phyloP scores from a whole-genome alignment of 192 early-diverging fungal species.

The Coemansia sp. region DNA sequence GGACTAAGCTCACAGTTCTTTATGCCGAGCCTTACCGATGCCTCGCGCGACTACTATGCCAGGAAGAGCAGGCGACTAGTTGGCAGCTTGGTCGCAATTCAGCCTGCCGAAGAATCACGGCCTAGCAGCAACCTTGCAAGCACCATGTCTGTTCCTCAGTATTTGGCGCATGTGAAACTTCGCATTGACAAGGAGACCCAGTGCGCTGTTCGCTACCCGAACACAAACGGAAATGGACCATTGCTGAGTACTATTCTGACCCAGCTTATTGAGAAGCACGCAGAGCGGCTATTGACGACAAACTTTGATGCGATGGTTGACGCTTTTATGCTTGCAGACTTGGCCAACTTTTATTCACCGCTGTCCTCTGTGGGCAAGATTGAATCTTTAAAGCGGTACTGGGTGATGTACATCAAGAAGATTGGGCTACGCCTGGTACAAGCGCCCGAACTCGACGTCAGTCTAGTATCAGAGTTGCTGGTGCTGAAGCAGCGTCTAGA shows the following conservation, averaged over 20 bases:
- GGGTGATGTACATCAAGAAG: constrained; percentile 73
- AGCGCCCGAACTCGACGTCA: constrained; percentile 54
- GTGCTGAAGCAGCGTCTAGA: constrained; percentile 66
- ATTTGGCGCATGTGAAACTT: constrained; percentile 68
- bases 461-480: constrained; percentile 62
- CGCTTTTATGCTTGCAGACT: constrained; percentile 60
- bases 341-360: constrained; percentile 74
- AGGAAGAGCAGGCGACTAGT: constrained; percentile 69
- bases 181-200: constrained; percentile 74
- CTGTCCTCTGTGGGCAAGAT: constrained; percentile 69
- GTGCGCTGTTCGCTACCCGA: constrained; percentile 65
- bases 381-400: constrained; percentile 60
- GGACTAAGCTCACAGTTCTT: constrained; percentile 73
- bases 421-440: constrained; percentile 58
- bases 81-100: constrained; percentile 43
- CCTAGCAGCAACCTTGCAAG: neutral
- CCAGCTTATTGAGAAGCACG: constrained; percentile 71
- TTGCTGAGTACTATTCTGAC: constrained; percentile 64
- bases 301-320: constrained; percentile 75
- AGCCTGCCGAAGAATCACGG: neutral
- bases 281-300: constrained; percentile 70
- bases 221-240: constrained; percentile 61
- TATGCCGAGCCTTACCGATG: constrained; percentile 69
- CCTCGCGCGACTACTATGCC: constrained; percentile 69
- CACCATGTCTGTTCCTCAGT: constrained; percentile 61